phyloP scores from a whole-genome alignment of 1,139 yeast species.

The Wickerhamiella pararugosa region DNA sequence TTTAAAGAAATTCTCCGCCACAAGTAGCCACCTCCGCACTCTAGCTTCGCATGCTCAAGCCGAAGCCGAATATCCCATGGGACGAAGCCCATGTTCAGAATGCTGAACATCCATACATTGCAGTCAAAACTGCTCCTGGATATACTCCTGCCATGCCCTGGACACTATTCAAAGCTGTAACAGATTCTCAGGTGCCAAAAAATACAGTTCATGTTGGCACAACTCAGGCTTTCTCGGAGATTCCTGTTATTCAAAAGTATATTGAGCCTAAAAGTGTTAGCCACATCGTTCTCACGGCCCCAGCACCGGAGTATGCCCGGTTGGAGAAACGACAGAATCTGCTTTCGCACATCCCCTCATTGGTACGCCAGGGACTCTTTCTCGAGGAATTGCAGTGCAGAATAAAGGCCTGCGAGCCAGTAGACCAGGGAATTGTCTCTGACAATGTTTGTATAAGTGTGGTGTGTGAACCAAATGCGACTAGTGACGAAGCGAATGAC shows the following conservation, averaged over 20 bases:
- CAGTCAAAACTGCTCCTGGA: constrained; percentile 1
- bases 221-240: background rate
- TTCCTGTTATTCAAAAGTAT: background rate
- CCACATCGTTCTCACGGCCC: constrained; percentile 12
- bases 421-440: constrained; percentile 43
- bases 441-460: constrained; percentile 25
- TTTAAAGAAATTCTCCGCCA: no score
- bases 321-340: constrained; percentile 1
- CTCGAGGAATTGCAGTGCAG: constrained; percentile 15
- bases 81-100: constrained; percentile 2
- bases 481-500: background rate
- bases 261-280: constrained; percentile 10
- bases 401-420: constrained; percentile 54
- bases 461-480: constrained; percentile 2
- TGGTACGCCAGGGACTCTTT: constrained; percentile 21
- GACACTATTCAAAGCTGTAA: constrained; percentile 5
- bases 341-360: constrained; percentile 10
- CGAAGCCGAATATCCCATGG: background rate
- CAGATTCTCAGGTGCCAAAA: background rate
- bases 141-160: constrained; percentile 6
- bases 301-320: constrained; percentile 7
- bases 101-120: constrained; percentile 1
- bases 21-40: no score
- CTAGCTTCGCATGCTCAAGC: constrained; percentile 1
- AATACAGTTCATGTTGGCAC: constrained; percentile 1